phyloP scores from a whole-genome alignment of 441 rosid genomes.

The Syzygium syzygioides region DNA sequence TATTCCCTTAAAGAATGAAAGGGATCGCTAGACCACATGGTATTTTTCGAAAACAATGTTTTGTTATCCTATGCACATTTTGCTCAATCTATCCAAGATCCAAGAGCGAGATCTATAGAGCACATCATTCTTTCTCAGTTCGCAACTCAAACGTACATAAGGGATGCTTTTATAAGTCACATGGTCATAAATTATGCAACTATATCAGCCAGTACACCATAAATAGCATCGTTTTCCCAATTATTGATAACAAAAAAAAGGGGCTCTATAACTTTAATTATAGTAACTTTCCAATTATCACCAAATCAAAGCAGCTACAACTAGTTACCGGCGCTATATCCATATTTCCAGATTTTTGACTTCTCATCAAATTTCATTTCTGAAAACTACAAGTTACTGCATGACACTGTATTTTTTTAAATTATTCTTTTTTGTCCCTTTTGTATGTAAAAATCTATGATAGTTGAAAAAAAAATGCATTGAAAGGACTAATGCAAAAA shows the following conservation, averaged over 20 bases:
- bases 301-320: not conserved
- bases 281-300: not conserved
- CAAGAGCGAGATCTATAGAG: not conserved
- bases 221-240: not conserved
- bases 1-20: not conserved
- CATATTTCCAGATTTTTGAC: not conserved
- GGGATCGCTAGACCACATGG: too few species aligned
- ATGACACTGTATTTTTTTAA: not conserved
- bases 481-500: not conserved
- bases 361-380: not conserved
- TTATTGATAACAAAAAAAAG: not conserved
- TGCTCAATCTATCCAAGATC: not conserved
- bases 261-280: not conserved
- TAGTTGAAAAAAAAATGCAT: not conserved
- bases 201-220: not conserved
- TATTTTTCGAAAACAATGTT: not conserved
- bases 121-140: not conserved
- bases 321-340: not conserved
- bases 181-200: not conserved
- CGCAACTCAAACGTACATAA: not conserved
- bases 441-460: not conserved
- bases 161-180: not conserved
- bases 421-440: not conserved
- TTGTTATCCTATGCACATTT: not conserved
- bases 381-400: not conserved